Base-by-base conservation (phyloP, 768 basidiomycete species). In the Tremella yokohamensis region DNA sequence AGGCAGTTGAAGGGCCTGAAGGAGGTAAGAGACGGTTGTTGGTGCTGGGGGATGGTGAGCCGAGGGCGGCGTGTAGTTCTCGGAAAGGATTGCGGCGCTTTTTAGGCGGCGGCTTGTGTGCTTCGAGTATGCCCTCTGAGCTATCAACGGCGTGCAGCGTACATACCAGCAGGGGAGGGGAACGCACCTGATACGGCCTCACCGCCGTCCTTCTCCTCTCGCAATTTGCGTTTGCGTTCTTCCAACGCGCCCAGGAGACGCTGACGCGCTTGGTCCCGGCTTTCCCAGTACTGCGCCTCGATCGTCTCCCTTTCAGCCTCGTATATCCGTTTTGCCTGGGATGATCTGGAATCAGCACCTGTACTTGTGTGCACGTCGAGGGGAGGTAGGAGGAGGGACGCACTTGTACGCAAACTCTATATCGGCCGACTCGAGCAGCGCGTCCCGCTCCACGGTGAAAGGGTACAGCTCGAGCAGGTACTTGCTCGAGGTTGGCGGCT, bases 191-290 rank as follows among this genome's bases (percentile, higher is more conserved):
- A 62, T 2, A 77, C 72, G 11, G 77, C 67, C 42, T 79, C 79
- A 15, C 76, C 77, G 18, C 75, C 74, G 48, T 80, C 79, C 60
- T 79, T 79, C 56, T 80, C 79, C 53, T 80, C 79, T 50, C 74
- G 64, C n/a, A 79, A 56, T 45, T 76, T 76, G 57, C 74, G 64
- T 50, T 77, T 60, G 19, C 78, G 51, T 58, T 80, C 79, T 60
- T 80, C 79, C 20, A 79, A 69, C 3, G 73, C 69, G 18, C 75
- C 78, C 20, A 79, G 49, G 22, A 80, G 54, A 37, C 76, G 58
- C 63, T 76, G 74, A 47, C 74, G 64, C 3, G 78, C 79, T 9
- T 72, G 70, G 54, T 79, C 78, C 18, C 75, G 67, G 15, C 77
- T 77, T 45, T 73, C 73, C 67, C 72, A 73, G 60, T 77, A 79